Conservation (phyloP, 305 asterid species). For the Solanum hybrid region DNA sequence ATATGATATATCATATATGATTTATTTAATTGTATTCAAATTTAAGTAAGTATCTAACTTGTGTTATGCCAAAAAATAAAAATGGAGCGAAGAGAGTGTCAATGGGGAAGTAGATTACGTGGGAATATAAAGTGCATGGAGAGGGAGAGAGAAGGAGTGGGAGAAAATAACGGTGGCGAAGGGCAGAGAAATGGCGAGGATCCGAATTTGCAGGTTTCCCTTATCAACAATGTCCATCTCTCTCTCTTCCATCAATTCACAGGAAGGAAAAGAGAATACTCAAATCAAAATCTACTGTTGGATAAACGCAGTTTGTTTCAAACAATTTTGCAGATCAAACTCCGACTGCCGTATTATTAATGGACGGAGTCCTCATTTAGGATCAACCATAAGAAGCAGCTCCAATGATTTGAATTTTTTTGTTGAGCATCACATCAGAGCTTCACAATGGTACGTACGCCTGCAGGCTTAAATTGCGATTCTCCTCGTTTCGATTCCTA, state of each 20-base stretch:
- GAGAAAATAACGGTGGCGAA: background rate
- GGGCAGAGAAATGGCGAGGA: constrained; percentile 19
- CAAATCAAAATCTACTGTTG: constrained; percentile 2
- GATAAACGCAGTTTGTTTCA: background rate
- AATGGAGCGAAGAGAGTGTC: too few relatives aligned
- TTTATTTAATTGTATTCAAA: too few relatives aligned
- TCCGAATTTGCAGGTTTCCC: constrained; percentile 53
- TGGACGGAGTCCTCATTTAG: background rate
- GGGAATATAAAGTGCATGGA: background rate
- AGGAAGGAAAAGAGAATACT: constrained; percentile 11
- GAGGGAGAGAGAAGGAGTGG: constrained; percentile 1
- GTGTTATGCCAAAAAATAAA: too few relatives aligned
- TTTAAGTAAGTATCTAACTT: too few relatives aligned
- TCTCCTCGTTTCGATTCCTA: background rate
- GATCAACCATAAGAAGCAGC: background rate
- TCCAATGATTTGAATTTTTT: background rate
- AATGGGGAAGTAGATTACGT: background rate
- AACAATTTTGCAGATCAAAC: background rate
- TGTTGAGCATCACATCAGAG: background rate
- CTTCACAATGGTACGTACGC: background rate
- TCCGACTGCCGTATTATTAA: background rate
- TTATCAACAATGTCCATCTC: constrained; percentile 22
- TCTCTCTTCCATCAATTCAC: constrained; percentile 15
- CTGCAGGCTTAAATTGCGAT: background rate
- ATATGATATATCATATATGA: too few relatives aligned